Evolutionary conservation across 495 filamentous ascomycete species (phyloP), one percentile per base, ranked within the genome.

Genomic region (Aspergillus panamensis): DNA sequence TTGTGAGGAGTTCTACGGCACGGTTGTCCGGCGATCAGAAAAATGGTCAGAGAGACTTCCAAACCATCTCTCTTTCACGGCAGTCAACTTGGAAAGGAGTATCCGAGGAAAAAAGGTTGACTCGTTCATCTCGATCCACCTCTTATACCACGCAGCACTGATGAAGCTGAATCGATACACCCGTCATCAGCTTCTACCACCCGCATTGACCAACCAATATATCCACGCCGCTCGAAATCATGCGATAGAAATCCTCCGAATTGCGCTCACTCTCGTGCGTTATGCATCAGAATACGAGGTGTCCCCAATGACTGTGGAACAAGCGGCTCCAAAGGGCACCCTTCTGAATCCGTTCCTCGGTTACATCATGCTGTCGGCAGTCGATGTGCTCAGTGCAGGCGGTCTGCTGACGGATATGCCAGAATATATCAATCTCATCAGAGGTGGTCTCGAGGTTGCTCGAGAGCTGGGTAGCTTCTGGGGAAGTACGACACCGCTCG

Each of bases 151-250:
- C 65, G 73, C 78, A 21, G 80, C 81, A 3, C 64, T 80, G 52
- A 80, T 87, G 71, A 82, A 83, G 43, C 73, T 88, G 8, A 85
- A 88, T 58, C 78, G 87, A 37, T 79, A 86, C 58, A 77, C 76
- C 5, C 80, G 79, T 10, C 65, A 66, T n/a, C 68, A 68, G 2
- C 67, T 60, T 42, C 63, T 80, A 4, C 67, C 55, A 17, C 43
- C 65, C 0, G 65, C 69, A 1, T 59, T 70, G 20, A 44, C 77
- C 2, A 53, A 54, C 12, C 70, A 74, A 40, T 72, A 75, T 57
- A 65, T 79, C n/a, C 67, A 69, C 29, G 58, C 70, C 21, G 69
- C 77, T 12, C 53, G 72, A 54, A 73, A 71, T 17, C 75, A 79
- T 48, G 78, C 79, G 3, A 70, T 71, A 10, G 68, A 73, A 43